Percentiles rank a stretch among this genome's conserved stretches.
Evolutionary conservation across 495 filamentous ascomycete genomes (phyloP).

Genomic region (Annulohypoxylon stygium): DNA sequence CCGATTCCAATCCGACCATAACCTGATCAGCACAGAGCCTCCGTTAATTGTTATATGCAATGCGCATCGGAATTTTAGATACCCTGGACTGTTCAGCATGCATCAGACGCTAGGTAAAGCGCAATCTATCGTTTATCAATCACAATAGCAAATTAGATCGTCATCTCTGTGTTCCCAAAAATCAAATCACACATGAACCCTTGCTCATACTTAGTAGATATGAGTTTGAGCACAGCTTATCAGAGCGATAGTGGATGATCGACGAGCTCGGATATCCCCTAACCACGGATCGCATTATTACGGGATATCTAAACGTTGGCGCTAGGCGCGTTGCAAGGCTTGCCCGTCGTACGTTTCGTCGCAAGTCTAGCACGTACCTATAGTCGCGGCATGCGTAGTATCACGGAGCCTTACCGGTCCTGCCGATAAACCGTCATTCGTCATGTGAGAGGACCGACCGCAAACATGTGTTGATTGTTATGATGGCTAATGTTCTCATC

Average conservation of each 20-base stretch:
- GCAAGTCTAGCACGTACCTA: conserved; percentile 14
- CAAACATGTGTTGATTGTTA: not conserved
- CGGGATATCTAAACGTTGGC: conserved; percentile 16
- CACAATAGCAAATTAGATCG: conserved; percentile 4
- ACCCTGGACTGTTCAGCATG: not conserved
- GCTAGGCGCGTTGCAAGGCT: conserved; percentile 21
- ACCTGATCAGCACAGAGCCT: conserved; percentile 17
- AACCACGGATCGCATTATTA: conserved; percentile 22
- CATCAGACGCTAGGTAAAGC: conserved; percentile 10
- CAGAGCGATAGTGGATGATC: conserved; percentile 27
- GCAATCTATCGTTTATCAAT: conserved; percentile 24
- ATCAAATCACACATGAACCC: conserved; percentile 9
- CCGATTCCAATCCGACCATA: conserved; percentile 10
- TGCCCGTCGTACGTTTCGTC: conserved; percentile 13
- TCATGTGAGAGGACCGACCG: conserved; percentile 4
- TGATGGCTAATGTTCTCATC: not conserved
- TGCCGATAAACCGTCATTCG: conserved; percentile 4
- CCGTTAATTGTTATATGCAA: conserved; percentile 8
- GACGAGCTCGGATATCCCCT: conserved; percentile 24
- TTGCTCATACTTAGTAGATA: not conserved
- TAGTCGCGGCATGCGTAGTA: conserved; percentile 3
- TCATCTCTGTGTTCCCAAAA: conserved; percentile 7
- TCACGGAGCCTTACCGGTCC: conserved; percentile 15
- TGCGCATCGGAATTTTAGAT: conserved; percentile 9
- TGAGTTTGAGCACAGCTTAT: conserved; percentile 4